phyloP scores from a whole-genome alignment of 768 basidiomycete species.

The Terana coerulea region DNA sequence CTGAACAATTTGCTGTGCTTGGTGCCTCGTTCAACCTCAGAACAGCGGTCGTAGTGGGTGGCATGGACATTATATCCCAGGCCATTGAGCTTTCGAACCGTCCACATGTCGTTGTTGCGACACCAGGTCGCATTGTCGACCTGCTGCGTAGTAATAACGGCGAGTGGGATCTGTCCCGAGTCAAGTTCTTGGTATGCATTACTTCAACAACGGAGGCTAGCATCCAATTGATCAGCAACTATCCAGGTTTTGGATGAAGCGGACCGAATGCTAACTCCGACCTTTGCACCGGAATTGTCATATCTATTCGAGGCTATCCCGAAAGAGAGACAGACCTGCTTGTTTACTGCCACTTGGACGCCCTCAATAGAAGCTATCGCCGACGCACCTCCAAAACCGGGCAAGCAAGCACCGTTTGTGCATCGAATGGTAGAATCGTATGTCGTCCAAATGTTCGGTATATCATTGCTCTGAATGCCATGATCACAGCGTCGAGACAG shows the following conservation, averaged over 20 bases:
- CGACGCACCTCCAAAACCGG: constrained; percentile 65
- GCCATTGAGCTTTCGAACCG: constrained; percentile 80
- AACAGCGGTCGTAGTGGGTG: constrained; percentile 90
- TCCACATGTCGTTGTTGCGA: constrained; percentile 93
- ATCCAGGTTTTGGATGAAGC: constrained; percentile 92
- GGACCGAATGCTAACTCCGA: constrained; percentile 84
- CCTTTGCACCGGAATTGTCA: constrained; percentile 82
- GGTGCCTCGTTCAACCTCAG: constrained; percentile 77
- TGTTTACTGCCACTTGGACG: constrained; percentile 95
- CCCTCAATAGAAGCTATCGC: constrained; percentile 79
- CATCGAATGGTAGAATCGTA: constrained; percentile 75
- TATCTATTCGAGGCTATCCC: constrained; percentile 77
- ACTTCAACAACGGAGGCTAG: not conserved
- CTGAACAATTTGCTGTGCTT: constrained; percentile 92
- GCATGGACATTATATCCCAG: constrained; percentile 98
- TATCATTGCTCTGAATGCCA: constrained; percentile 9
- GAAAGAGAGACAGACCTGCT: constrained; percentile 86
- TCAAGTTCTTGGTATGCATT: constrained; percentile 74
- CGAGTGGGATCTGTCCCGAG: constrained; percentile 80
- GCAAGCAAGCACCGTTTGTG: constrained; percentile 85
- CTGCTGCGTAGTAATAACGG: constrained; percentile 71
- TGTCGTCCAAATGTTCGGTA: constrained; percentile 23
- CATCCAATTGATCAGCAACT: not conserved
- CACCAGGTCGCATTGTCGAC: constrained; percentile 93
- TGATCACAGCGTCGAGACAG: constrained; percentile 74